These are phyloP conservation scores for Sporothrix mexicana DNA, from an alignment of 2,329 filamentous ascomycete species.

Conservation along the genomic window DNA sequence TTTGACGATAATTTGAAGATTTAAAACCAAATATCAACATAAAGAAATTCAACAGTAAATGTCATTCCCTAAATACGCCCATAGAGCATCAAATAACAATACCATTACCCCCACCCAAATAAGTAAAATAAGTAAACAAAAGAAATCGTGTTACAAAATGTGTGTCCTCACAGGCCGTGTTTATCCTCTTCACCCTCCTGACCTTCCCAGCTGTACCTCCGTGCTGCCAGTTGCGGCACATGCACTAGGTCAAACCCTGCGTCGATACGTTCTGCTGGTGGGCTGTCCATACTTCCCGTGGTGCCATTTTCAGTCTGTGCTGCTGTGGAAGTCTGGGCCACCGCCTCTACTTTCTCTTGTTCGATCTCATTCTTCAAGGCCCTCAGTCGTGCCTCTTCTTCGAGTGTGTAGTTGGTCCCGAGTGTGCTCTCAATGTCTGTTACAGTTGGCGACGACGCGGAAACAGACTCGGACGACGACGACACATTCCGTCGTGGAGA, in stretches of 20 bases:
- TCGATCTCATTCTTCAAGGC: slow-evolving; percentile 39
- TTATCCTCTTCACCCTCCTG: slow-evolving; percentile 34
- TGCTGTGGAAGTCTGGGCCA: slow-evolving; percentile 31
- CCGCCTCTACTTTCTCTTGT: neutral
- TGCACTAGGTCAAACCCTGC: slow-evolving; percentile 55
- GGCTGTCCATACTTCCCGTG: slow-evolving; percentile 40
- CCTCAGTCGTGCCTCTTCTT: slow-evolving; percentile 53
- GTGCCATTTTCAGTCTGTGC: slow-evolving; percentile 32
- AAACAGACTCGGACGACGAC: neutral
- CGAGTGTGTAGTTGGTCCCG: slow-evolving; percentile 63
- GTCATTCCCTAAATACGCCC: too few species aligned
- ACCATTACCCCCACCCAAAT: neutral
- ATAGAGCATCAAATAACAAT: too few species aligned
- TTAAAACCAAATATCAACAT: too few species aligned
- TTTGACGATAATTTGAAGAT: too few species aligned
- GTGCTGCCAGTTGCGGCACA: slow-evolving; percentile 57
- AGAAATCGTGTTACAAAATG: neutral
- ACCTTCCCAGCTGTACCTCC: slow-evolving; percentile 60
- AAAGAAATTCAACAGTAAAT: too few species aligned
- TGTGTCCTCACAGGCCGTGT: neutral
- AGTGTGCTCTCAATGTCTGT: slow-evolving; percentile 51
- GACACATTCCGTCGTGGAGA: neutral
- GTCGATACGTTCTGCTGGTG: slow-evolving; percentile 50
- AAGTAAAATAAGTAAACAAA: neutral
- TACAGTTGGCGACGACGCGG: neutral